A percentile compares a stretch with the other conserved stretches of the same genome.
Evolutionary conservation across 805 yeast genomes (phyloP).

Genomic region (Lachancea quebecensis): DNA sequence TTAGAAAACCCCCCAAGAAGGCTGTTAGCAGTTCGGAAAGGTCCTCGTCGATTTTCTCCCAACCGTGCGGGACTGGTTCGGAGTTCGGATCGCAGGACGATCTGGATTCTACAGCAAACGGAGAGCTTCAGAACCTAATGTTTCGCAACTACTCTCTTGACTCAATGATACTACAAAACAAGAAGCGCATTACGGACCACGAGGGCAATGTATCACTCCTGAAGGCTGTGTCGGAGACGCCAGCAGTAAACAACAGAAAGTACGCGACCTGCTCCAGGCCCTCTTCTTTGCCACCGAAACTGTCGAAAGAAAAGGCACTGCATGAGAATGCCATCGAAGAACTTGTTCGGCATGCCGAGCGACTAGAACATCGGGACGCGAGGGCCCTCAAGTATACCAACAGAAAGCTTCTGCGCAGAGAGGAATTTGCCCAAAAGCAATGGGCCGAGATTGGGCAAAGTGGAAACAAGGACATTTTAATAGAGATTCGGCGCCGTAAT

Average conservation of each 20-base stretch:
- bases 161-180: conserved; percentile 16
- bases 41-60: conserved; percentile 7
- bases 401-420: not conserved
- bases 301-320: not conserved
- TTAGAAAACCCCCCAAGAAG: conserved; percentile 3
- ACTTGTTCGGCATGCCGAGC: conserved; percentile 1
- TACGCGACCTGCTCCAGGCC: not conserved
- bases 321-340: conserved; percentile 4
- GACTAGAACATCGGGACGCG: conserved; percentile 9
- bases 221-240: not conserved
- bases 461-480: conserved; percentile 6
- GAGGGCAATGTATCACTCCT: conserved; percentile 8
- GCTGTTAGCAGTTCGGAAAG: not conserved
- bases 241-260: not conserved
- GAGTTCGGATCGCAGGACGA: conserved; percentile 2
- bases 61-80: not conserved
- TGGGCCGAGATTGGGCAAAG: conserved; percentile 3
- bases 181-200: conserved; percentile 12
- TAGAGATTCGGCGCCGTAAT: conserved; percentile 10
- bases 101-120: conserved; percentile 7
- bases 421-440: not conserved
- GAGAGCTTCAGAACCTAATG: conserved; percentile 9
- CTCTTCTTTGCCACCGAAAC: not conserved
- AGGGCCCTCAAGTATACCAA: conserved; percentile 10
- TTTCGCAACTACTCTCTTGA: conserved; percentile 16